Evolutionary conservation across 345 rosid genomes (phyloP), one percentile per base, ranked within the genome.

Genomic region (Turnera subulata): DNA sequence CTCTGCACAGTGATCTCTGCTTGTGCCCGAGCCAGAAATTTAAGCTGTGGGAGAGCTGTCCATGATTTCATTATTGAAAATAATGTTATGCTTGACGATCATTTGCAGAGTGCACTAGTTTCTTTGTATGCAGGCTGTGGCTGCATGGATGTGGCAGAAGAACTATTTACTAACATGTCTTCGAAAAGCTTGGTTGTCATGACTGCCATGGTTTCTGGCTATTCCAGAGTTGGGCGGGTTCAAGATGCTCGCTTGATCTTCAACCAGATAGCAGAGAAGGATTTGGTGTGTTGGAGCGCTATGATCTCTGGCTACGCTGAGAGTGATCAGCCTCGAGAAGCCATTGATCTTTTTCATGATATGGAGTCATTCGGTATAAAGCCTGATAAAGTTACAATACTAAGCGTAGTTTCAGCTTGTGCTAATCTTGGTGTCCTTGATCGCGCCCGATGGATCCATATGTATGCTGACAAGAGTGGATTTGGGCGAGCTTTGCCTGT

Each of bases 1-100:
- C 82, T 84, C 44, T 80, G 86, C 7, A 81, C 72, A 24, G 48
- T 83, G 67, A 70, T 83, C 58, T 75, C 81, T 0, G 82, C 83
- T 1, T 80, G 85, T 80, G 66, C 55, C 18, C 75, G 73, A 43
- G 58, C 80, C 0, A 59, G 84, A 17, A 72, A 79, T 58, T 58
- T 72, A 59, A 59, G 53, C 20, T 76, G 68, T 60, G 83, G 86
- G 56, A 70, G 71, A 58, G 67, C 49, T 1, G 52, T 82, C 54
- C 83, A 82, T 58, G 79, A 75, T 14, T 75, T 69, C 56, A 35
- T 84, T 56, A 40, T 52, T 33, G 74, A 69, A 63, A 76, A 82
- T 39, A 61, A 66, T 71, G 29, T 77, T 35, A 50, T 26, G 24
- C 19, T 69, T 38, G 82, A 79, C 37, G 47, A 73, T 49, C 77